A percentile compares a stretch with the other conserved stretches of the same genome.
These are phyloP conservation scores for Rhizophora mangle DNA, from an alignment of 345 rosid genomes.

Conservation along the genomic window DNA sequence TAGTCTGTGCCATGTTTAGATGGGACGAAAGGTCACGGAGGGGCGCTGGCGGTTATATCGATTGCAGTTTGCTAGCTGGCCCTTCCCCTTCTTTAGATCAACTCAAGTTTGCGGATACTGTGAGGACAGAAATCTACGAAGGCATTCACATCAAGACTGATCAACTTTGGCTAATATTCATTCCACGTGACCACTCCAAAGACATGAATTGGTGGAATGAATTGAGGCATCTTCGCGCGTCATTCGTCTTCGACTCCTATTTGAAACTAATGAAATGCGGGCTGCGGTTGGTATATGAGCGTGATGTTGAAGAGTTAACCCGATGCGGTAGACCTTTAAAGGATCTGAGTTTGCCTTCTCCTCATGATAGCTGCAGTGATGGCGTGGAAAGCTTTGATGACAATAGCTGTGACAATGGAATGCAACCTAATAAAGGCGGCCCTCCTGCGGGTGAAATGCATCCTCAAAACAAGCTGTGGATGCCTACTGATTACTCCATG, in stretches of 20 bases:
- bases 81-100: not conserved
- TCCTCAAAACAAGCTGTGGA: not conserved
- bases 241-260: not conserved
- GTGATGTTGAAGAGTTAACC: not conserved
- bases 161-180: not conserved
- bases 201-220: not conserved
- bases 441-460: not conserved
- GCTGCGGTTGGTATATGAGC: not conserved
- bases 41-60: rapidly evolving
- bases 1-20: conserved; percentile 1
- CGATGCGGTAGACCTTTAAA: not conserved
- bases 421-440: not conserved
- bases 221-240: not conserved
- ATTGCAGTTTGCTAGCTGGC: not conserved
- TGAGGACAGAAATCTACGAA: rapidly evolving
- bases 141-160: not conserved
- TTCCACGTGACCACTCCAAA: not conserved
- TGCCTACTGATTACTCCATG: not conserved
- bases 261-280: not conserved
- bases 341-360: not conserved
- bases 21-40: not conserved
- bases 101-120: not conserved
- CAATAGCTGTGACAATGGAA: not conserved
- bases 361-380: not conserved
- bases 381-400: not conserved